phyloP scores from a whole-genome alignment of 1,284 basidiomycete species.

The Apiotrichum porosum region DNA sequence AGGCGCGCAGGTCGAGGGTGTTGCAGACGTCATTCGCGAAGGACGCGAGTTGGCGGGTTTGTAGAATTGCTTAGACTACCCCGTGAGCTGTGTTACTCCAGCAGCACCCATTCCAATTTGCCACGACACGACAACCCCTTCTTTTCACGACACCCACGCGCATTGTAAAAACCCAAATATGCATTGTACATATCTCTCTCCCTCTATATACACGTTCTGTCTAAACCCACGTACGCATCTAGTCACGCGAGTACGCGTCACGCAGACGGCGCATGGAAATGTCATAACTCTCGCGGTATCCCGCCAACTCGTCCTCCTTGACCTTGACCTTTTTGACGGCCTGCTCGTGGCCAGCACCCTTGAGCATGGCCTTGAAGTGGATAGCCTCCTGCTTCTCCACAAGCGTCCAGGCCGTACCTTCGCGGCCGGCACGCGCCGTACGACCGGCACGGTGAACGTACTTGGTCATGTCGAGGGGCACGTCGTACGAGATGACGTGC shows the following conservation, averaged over 20 bases:
- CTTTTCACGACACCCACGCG: no score
- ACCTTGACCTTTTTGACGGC: conserved; percentile 70
- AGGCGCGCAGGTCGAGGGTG: background rate
- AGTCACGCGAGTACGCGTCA: conserved; percentile 24
- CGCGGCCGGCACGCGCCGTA: conserved; percentile 83
- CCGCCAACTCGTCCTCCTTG: conserved; percentile 58
- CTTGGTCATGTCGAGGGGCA: conserved; percentile 93
- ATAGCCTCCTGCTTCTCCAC: conserved; percentile 95
- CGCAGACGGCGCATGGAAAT: conserved; percentile 33
- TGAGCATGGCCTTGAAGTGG: conserved; percentile 82
- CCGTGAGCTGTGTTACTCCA: no score
- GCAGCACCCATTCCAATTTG: no score
- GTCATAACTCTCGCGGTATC: conserved; percentile 61
- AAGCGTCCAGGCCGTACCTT: conserved; percentile 85
- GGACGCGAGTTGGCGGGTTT: conserved; percentile 8
- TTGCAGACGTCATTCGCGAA: conserved; percentile 9
- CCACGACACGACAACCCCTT: no score
- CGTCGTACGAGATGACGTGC: conserved; percentile 91
- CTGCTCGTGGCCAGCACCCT: conserved; percentile 66
- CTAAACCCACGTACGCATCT: background rate
- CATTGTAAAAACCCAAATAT: no score
- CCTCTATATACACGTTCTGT: background rate
- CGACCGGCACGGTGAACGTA: conserved; percentile 95
- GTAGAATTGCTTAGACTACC: no score
- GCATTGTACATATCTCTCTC: no score